Conservation (phyloP, 805 yeast genomes). For the Wickerhamomyces bisporus region DNA sequence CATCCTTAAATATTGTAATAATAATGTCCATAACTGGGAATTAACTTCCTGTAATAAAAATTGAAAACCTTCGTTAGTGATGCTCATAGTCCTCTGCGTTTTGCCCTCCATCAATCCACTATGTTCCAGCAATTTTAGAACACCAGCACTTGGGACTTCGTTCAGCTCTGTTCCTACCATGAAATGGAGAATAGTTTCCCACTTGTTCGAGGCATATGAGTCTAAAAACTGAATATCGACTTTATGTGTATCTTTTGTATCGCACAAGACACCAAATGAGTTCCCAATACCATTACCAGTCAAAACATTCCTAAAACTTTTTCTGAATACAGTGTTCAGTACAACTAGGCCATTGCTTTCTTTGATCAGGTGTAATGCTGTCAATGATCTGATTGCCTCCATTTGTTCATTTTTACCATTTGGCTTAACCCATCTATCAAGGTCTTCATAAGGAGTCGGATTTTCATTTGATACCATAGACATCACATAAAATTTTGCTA, state of each 20-base stretch:
- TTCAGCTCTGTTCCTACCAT: slow-evolving; percentile 91
- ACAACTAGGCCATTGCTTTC: slow-evolving; percentile 46
- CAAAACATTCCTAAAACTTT: slow-evolving; percentile 73
- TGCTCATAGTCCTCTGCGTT: slow-evolving; percentile 42
- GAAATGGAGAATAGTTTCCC: slow-evolving; percentile 95
- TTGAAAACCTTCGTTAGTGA: slow-evolving; percentile 92
- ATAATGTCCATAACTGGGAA: slow-evolving; percentile 90
- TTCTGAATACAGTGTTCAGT: slow-evolving; percentile 68
- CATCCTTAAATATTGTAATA: slow-evolving; percentile 81
- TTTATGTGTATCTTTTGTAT: slow-evolving; percentile 46
- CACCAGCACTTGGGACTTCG: slow-evolving; percentile 73
- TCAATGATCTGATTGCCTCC: slow-evolving; percentile 76
- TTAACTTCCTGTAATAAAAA: slow-evolving; percentile 88
- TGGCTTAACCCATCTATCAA: slow-evolving; percentile 73
- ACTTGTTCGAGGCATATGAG: slow-evolving; percentile 73
- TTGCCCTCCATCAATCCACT: slow-evolving; percentile 83
- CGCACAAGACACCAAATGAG: slow-evolving; percentile 73
- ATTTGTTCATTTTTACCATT: slow-evolving; percentile 47
- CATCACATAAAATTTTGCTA: slow-evolving; percentile 87
- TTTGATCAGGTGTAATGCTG: slow-evolving; percentile 67
- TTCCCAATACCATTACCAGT: slow-evolving; percentile 69
- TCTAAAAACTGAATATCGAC: slow-evolving; percentile 68
- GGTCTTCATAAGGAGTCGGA: slow-evolving; percentile 58
- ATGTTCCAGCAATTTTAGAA: slow-evolving; percentile 65
- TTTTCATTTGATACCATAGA: slow-evolving; percentile 78